Conservation (phyloP, 2,329 filamentous ascomycete genomes). For the Cercospora sesami region DNA sequence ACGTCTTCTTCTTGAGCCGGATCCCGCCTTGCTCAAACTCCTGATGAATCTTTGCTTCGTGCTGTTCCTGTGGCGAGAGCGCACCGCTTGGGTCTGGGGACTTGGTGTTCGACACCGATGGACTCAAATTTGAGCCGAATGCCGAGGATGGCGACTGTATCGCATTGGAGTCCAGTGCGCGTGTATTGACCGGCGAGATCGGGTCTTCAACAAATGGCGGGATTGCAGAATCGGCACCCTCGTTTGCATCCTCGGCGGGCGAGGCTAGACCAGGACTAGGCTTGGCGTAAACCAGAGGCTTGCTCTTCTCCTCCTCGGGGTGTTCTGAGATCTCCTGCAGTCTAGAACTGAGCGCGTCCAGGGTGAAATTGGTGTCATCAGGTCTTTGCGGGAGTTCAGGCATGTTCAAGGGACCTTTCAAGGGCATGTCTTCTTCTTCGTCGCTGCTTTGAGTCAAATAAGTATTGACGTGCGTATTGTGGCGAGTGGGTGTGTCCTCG, state of each 20-base stretch:
- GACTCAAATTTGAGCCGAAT: conserved; percentile 25
- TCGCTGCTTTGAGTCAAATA: conserved; percentile 33
- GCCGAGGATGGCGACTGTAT: conserved; percentile 18
- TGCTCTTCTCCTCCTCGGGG: conserved; percentile 35
- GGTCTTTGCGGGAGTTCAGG: conserved; percentile 39
- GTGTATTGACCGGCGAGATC: conserved; percentile 5
- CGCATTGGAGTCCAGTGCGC: conserved; percentile 10
- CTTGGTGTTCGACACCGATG: conserved; percentile 9
- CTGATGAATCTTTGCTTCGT: conserved; percentile 31
- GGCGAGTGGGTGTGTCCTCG: conserved; percentile 40
- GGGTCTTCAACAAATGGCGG: not conserved
- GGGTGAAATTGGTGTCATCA: conserved; percentile 39
- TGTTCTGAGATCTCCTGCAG: conserved; percentile 38
- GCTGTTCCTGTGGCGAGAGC: conserved; percentile 28
- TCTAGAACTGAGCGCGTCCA: conserved; percentile 37
- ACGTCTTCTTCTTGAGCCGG: conserved; percentile 40
- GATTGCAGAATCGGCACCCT: not conserved
- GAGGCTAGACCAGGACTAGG: conserved; percentile 35
- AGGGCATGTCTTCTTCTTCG: conserved; percentile 35
- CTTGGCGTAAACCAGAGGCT: conserved; percentile 35
- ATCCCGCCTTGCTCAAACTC: conserved; percentile 39
- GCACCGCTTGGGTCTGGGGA: conserved; percentile 17
- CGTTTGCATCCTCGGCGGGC: conserved; percentile 23
- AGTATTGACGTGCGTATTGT: conserved; percentile 40
- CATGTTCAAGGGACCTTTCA: conserved; percentile 41